Evolutionary conservation across 495 filamentous ascomycete species (phyloP), one percentile per base, ranked within the genome.

Genomic region (Bombardia bombarda): DNA sequence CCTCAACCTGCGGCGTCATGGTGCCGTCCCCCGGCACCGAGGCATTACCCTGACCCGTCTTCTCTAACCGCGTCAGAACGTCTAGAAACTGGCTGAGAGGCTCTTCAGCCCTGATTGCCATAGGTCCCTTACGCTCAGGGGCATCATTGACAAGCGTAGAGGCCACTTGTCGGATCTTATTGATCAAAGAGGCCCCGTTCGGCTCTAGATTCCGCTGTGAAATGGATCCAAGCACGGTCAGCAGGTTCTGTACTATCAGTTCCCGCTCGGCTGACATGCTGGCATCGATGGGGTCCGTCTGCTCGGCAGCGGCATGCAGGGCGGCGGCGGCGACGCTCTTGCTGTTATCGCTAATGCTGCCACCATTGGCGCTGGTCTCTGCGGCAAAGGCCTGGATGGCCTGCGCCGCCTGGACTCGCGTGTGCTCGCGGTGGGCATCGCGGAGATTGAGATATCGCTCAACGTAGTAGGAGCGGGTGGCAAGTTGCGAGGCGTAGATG

Each of bases 141-240:
- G 79, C 73, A 7, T 74, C 68, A 40, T 82, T 74, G 24, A 90
- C 73, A 2, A 93, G 68, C 0, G 84, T 88, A 10, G 76, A 80
- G 16, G 86, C 86, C 32, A 93, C 77, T 58, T 82, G 78, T 37
- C 85, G 79, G 52, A 90, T 80, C 65, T 83, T 82, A 56, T 68
- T 65, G 55, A 78, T 78, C 37, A 90, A 79, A 37, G 81, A 84
- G 32, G 73, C 74, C 14, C 78, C 83, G 53, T 88, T 90, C 2
- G 87, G 83, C 58, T 92, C 86, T 70, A 90, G 83, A 57, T 86
- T 85, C 35, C 84, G 73, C 64, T 86, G 80, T 40, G 78, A 80
- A 52, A 94, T 82, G 23, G 75, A 82, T 12, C 68, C 67, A 8
- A 94, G 60, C 7, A 90, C 76, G 0, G 75, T 62, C 3, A 90